Percentiles rank a stretch among this genome's conserved stretches.
Evolutionary conservation across 2,329 filamentous ascomycete species (phyloP).

Genomic region (Magnaporthiopsis rhizophila): DNA sequence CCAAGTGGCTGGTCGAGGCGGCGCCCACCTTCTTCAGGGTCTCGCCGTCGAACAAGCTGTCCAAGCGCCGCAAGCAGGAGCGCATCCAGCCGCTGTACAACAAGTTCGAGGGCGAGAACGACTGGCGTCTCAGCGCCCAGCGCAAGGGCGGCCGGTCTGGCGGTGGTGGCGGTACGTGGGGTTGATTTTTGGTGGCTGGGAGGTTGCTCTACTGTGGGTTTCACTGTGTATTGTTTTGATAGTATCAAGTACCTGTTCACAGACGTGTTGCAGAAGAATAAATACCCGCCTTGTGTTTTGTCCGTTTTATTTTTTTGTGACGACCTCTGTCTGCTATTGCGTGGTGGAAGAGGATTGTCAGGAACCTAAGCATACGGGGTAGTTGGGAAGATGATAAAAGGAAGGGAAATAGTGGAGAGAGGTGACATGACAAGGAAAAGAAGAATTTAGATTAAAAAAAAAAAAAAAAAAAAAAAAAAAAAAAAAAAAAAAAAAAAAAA

Average conservation of each 20-base stretch:
- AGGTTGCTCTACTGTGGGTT: too few relatives aligned
- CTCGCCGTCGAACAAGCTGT: slow-evolving; percentile 75
- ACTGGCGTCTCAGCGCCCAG: slow-evolving; percentile 90
- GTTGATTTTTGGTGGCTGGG: slow-evolving; percentile 34
- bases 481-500: too few relatives aligned
- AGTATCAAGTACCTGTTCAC: background rate
- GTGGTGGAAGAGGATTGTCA: too few relatives aligned
- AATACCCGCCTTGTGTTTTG: background rate
- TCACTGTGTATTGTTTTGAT: background rate
- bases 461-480: too few relatives aligned
- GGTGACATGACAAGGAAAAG: too few relatives aligned
- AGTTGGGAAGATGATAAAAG: too few relatives aligned
- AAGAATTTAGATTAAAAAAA: too few relatives aligned
- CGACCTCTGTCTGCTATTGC: too few relatives aligned
- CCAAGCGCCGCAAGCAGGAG: slow-evolving; percentile 89
- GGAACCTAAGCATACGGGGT: too few relatives aligned
- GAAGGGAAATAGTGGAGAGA: background rate
- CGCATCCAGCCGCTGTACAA: slow-evolving; percentile 93
- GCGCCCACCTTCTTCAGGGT: slow-evolving; percentile 99
- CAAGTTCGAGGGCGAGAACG: slow-evolving; percentile 83
- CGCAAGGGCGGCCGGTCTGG: slow-evolving; percentile 75
- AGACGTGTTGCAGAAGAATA: background rate
- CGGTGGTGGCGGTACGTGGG: slow-evolving; percentile 87
- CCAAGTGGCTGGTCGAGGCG: slow-evolving; percentile 87
- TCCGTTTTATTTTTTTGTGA: background rate